Evolutionary conservation across 2,329 filamentous ascomycete genomes (phyloP).

Genomic region (Apiospora arundinis): DNA sequence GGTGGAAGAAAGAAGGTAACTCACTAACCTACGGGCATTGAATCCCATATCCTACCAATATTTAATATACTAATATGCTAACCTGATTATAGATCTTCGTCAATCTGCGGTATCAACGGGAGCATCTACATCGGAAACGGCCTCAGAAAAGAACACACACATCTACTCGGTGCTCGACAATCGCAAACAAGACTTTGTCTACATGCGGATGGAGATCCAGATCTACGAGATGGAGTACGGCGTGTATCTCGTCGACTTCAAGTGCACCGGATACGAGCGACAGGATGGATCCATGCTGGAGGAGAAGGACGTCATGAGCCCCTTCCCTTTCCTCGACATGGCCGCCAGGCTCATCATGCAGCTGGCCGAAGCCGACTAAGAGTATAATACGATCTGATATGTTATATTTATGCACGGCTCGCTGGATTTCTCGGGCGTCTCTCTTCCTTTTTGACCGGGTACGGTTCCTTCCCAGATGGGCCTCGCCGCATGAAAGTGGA

Average conservation of each 20-base stretch:
- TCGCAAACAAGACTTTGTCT: constrained; percentile 72
- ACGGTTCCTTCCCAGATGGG: not conserved
- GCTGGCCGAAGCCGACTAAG: constrained; percentile 77
- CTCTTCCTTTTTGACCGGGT: not conserved
- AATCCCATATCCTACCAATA: not conserved
- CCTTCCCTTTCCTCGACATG: constrained; percentile 95
- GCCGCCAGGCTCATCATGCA: constrained; percentile 92
- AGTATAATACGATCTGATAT: constrained; percentile 1
- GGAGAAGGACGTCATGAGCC: constrained; percentile 93
- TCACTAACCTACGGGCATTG: constrained; percentile 53
- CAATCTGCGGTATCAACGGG: constrained; percentile 41
- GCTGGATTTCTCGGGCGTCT: not conserved
- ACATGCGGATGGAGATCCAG: constrained; percentile 94
- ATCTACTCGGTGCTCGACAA: constrained; percentile 50
- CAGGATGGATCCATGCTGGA: constrained; percentile 75
- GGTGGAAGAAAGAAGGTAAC: constrained; percentile 84
- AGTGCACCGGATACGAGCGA: constrained; percentile 94
- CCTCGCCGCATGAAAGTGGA: not conserved
- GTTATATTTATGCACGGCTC: constrained; percentile 9
- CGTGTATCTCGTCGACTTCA: constrained; percentile 97
- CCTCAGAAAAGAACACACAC: constrained; percentile 50
- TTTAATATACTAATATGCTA: constrained; percentile 55
- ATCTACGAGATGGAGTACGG: constrained; percentile 92
- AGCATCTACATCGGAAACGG: constrained; percentile 37
- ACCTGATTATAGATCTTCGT: constrained; percentile 45